Evolutionary conservation across 208 protist species (phyloP).

Genomic region (Acanthamoeba castellanii): DNA sequence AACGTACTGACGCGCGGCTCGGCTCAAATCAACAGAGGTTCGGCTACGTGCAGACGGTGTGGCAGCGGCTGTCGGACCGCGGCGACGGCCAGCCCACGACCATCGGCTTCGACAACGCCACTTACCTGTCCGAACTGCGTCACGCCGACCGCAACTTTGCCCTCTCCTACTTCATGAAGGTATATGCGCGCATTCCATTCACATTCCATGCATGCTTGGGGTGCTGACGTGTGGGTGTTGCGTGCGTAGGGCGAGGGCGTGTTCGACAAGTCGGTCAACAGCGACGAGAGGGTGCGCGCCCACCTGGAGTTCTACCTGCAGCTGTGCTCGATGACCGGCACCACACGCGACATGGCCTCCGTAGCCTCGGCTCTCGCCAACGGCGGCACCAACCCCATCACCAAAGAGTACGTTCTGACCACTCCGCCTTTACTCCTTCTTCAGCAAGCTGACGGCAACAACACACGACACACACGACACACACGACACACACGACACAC

Average conservation of each 20-base stretch:
- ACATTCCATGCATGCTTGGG: background rate
- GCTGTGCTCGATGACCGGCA: slow-evolving; percentile 77
- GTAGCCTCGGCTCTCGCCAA: slow-evolving; percentile 86
- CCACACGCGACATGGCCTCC: slow-evolving; percentile 74
- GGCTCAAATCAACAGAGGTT: slow-evolving; percentile 30
- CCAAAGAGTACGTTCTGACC: slow-evolving; percentile 46
- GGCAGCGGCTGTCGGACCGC: slow-evolving; percentile 37
- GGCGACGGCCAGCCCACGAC: slow-evolving; percentile 45
- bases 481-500: background rate
- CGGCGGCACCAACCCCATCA: slow-evolving; percentile 81
- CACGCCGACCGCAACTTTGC: slow-evolving; percentile 85
- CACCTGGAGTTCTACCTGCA: slow-evolving; percentile 73
- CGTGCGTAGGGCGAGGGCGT: slow-evolving; percentile 18
- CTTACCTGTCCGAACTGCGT: slow-evolving; percentile 81
- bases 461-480: background rate
- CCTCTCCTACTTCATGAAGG: slow-evolving; percentile 85
- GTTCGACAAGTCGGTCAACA: slow-evolving; percentile 62
- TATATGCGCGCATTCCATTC: background rate
- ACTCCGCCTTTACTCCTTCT: background rate
- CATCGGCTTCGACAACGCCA: slow-evolving; percentile 82
- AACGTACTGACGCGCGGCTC: background rate
- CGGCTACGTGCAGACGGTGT: slow-evolving; percentile 56
- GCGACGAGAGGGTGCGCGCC: background rate
- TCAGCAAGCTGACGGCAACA: too few species aligned
- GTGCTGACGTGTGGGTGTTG: background rate